phyloP scores from a whole-genome alignment of 495 filamentous ascomycete genomes.

The Friedmanniomyces endolithicus region DNA sequence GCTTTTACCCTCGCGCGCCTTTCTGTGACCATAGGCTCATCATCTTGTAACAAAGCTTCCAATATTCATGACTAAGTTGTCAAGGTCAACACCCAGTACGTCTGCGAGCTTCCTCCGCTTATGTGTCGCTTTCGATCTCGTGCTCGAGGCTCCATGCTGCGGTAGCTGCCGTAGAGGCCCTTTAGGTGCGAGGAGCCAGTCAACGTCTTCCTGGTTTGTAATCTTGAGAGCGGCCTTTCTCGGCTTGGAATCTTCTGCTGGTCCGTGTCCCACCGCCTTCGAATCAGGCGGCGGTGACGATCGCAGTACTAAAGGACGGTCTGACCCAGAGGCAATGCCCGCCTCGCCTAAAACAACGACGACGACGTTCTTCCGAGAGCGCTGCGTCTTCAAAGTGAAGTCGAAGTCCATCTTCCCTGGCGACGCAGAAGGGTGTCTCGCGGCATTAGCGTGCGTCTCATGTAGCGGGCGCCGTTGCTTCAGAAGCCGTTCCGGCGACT shows the following conservation, averaged over 20 bases:
- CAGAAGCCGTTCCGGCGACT: background rate
- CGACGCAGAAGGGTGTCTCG: background rate
- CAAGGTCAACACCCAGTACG: constrained; percentile 13
- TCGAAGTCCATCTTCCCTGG: background rate
- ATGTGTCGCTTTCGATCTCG: background rate
- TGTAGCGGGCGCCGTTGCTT: background rate
- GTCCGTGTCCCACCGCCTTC: too few relatives aligned
- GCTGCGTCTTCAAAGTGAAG: background rate
- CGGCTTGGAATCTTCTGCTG: too few relatives aligned
- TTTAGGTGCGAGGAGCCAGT: background rate
- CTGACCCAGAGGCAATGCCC: too few relatives aligned
- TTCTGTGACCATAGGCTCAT: too few relatives aligned
- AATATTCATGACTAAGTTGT: constrained; percentile 17
- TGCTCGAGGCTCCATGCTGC: background rate
- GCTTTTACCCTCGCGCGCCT: too few relatives aligned
- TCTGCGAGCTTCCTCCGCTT: background rate
- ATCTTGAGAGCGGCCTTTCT: too few relatives aligned
- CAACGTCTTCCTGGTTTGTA: background rate
- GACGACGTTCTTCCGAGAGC: too few relatives aligned
- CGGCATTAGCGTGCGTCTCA: background rate
- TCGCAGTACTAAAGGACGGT: too few relatives aligned
- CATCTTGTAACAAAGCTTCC: constrained; percentile 1
- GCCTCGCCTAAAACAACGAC: too few relatives aligned
- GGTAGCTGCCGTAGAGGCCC: background rate
- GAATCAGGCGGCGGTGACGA: too few relatives aligned